These are phyloP conservation scores for Teratosphaeria epicoccoides DNA, from an alignment of 2,329 filamentous ascomycete species.

Conservation along the genomic window DNA sequence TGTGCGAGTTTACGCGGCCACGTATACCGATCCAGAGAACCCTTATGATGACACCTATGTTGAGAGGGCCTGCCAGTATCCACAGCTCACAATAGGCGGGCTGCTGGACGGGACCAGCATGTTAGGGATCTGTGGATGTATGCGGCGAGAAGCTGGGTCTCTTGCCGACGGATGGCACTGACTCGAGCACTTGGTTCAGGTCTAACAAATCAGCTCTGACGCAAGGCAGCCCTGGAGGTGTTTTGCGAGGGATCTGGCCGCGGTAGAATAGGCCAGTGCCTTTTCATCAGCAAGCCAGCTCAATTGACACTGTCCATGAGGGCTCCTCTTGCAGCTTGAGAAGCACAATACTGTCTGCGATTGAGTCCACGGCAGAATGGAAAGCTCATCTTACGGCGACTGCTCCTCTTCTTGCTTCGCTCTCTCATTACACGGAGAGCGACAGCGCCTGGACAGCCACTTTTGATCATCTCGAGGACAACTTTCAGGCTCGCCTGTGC, in stretches of 20 bases:
- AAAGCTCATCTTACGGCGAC: not conserved
- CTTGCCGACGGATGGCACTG: not conserved
- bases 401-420: not conserved
- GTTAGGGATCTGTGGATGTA: not conserved
- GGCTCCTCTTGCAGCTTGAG: not conserved
- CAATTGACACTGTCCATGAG: not conserved
- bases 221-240: not conserved
- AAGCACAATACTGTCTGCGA: not conserved
- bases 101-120: not conserved
- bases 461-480: not conserved
- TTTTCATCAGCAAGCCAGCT: not conserved
- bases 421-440: not conserved
- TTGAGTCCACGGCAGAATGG: not conserved
- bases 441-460: not conserved
- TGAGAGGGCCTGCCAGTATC: not conserved
- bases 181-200: not conserved
- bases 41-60: not conserved
- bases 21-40: not conserved
- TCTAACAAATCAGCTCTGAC: not conserved
- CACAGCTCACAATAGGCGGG: not conserved
- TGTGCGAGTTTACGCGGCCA: not conserved
- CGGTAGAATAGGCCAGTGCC: not conserved
- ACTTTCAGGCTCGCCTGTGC: not conserved
- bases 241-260: not conserved
- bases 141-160: not conserved